Percentiles rank a stretch among this genome's conserved stretches.
These are phyloP conservation scores for Akanthomyces dipterigenus DNA, from an alignment of 2,329 filamentous ascomycete species.

Conservation along the genomic window DNA sequence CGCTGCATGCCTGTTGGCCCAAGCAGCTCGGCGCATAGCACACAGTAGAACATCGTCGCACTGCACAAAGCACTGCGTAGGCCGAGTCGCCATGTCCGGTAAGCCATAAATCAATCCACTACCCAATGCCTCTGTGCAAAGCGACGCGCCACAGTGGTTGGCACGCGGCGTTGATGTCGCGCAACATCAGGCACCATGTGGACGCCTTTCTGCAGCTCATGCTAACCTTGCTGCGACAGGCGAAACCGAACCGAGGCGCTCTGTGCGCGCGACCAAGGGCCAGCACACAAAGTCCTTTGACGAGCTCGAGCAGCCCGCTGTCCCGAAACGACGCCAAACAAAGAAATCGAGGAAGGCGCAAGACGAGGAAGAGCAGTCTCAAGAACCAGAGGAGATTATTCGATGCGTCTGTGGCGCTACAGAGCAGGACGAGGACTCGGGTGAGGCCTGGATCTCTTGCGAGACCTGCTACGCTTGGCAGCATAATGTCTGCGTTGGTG, in stretches of 20 bases:
- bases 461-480: conserved; percentile 93
- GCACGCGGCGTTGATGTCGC: neutral
- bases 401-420: conserved; percentile 89
- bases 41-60: conserved; percentile 10
- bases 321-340: conserved; percentile 46
- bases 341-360: conserved; percentile 54
- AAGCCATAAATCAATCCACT: conserved; percentile 6
- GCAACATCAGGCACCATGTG: conserved; percentile 16
- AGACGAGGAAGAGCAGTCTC: conserved; percentile 35
- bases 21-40: neutral
- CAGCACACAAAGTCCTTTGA: conserved; percentile 88
- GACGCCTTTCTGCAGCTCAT: conserved; percentile 11
- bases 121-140: neutral
- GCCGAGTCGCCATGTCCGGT: conserved; percentile 11
- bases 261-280: conserved; percentile 92
- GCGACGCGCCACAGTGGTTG: neutral
- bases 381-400: conserved; percentile 61
- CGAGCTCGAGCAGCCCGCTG: conserved; percentile 54
- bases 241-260: conserved; percentile 77
- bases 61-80: neutral
- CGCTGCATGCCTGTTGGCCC: neutral
- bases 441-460: conserved; percentile 92
- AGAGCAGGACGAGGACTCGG: conserved; percentile 76
- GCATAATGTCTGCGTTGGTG: conserved; percentile 91
- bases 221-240: conserved; percentile 20